Evolutionary conservation across 495 filamentous ascomycete genomes (phyloP).

Genomic region (Aspergillus sclerotioniger): DNA sequence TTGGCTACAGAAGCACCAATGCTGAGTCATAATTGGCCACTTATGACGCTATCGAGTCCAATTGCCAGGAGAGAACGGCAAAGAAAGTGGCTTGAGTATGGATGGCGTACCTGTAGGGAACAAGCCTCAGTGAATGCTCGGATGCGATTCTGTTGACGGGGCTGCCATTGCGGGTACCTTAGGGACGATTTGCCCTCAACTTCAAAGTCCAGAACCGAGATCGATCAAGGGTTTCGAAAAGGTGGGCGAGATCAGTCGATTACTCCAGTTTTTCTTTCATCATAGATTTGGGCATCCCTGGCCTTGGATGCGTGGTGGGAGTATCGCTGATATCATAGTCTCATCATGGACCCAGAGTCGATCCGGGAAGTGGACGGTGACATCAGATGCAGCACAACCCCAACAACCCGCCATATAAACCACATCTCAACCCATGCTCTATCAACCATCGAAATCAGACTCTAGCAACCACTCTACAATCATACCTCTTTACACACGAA

Average conservation of each 20-base stretch:
- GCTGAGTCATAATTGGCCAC: too few species aligned
- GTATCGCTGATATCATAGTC: constrained; percentile 2
- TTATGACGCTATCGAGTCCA: too few species aligned
- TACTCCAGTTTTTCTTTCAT: neutral
- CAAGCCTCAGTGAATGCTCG: too few species aligned
- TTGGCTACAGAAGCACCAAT: too few species aligned
- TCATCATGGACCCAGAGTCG: neutral
- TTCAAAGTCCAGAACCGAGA: neutral
- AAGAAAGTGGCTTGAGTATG: too few species aligned
- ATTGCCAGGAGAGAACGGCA: too few species aligned
- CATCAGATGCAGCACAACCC: neutral
- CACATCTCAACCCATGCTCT: neutral
- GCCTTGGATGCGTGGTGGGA: neutral
- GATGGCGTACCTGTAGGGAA: too few species aligned
- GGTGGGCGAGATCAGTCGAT: neutral
- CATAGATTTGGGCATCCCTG: neutral
- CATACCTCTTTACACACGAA: neutral
- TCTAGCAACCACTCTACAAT: neutral
- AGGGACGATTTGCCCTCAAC: neutral
- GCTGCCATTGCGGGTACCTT: neutral
- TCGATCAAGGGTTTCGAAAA: neutral
- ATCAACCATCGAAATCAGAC: neutral
- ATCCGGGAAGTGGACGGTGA: neutral
- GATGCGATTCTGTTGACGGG: too few species aligned
- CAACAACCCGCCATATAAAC: neutral